phyloP scores from a whole-genome alignment of 495 filamentous ascomycete species.

The Tuber aestivum region DNA sequence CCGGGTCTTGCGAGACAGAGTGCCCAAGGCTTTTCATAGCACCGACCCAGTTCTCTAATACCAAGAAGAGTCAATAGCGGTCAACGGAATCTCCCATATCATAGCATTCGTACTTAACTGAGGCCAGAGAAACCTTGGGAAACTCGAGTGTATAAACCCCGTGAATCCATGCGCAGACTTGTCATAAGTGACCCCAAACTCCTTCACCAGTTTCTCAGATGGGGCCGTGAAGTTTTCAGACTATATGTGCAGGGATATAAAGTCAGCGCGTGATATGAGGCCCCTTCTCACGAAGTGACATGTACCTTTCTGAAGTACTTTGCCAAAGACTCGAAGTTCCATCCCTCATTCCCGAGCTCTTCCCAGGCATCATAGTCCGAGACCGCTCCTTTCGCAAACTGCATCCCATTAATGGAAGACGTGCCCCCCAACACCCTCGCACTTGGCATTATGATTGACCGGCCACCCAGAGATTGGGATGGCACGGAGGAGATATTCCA shows the following conservation, averaged over 20 bases:
- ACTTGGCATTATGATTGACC: conserved; percentile 42
- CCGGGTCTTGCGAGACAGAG: conserved; percentile 47
- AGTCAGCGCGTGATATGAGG: not conserved
- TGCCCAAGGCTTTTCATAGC: conserved; percentile 51
- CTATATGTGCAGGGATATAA: conserved; percentile 14
- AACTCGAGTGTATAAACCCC: conserved; percentile 51
- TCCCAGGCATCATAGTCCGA: conserved; percentile 57
- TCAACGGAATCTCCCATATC: conserved; percentile 1
- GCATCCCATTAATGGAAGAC: conserved; percentile 48
- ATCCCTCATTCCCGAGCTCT: conserved; percentile 57
- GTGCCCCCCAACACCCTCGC: conserved; percentile 49
- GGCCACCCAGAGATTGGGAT: conserved; percentile 31
- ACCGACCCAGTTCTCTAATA: conserved; percentile 50
- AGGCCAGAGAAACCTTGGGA: conserved; percentile 51
- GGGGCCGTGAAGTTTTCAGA: conserved; percentile 48
- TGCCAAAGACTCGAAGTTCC: conserved; percentile 56
- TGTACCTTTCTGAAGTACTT: conserved; percentile 56
- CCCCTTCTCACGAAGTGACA: not conserved
- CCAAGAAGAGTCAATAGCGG: conserved; percentile 9
- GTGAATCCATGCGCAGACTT: conserved; percentile 42
- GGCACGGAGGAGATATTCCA: conserved; percentile 24
- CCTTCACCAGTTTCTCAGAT: conserved; percentile 41
- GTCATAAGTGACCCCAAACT: conserved; percentile 47
- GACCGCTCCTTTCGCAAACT: conserved; percentile 46
- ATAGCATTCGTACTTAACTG: conserved; percentile 45